These are phyloP conservation scores for Termitomyces sp. DNA, from an alignment of 768 basidiomycete genomes.

Conservation along the genomic window DNA sequence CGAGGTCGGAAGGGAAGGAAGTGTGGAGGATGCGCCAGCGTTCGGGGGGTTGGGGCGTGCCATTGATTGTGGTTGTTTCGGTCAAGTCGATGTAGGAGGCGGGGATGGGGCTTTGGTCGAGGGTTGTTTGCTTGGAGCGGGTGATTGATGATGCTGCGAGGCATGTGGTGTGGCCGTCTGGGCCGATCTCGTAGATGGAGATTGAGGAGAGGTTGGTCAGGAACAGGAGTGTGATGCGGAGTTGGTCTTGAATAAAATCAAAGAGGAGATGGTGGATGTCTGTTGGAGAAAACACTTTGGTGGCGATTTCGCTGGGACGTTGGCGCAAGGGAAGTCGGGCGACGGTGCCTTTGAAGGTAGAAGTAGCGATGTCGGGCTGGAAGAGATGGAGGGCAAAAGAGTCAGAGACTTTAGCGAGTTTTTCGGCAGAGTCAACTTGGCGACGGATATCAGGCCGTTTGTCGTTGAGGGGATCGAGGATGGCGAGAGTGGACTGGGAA, in stretches of 20 bases:
- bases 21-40: conserved; percentile 31
- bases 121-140: not conserved
- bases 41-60: not conserved
- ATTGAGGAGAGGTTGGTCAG: conserved; percentile 33
- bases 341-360: conserved; percentile 31
- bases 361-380: not conserved
- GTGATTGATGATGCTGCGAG: conserved; percentile 17
- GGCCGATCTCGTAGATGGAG: conserved; percentile 33
- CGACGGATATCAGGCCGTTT: conserved; percentile 23
- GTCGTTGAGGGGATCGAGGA: conserved; percentile 39
- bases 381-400: conserved; percentile 19
- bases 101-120: not conserved
- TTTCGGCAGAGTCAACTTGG: conserved; percentile 21
- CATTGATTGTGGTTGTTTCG: not conserved
- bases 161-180: conserved; percentile 14
- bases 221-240: conserved; percentile 37
- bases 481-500: conserved; percentile 31
- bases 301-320: conserved; percentile 27
- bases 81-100: conserved; percentile 16
- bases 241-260: conserved; percentile 36
- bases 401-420: conserved; percentile 28
- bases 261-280: conserved; percentile 34
- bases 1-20: conserved; percentile 20
- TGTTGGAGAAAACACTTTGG: conserved; percentile 21
- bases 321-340: conserved; percentile 43